A percentile compares a stretch with the other conserved stretches of the same genome.
Conservation (phyloP, 495 filamentous ascomycete genomes). For the Trichocladium antarcticum region DNA sequence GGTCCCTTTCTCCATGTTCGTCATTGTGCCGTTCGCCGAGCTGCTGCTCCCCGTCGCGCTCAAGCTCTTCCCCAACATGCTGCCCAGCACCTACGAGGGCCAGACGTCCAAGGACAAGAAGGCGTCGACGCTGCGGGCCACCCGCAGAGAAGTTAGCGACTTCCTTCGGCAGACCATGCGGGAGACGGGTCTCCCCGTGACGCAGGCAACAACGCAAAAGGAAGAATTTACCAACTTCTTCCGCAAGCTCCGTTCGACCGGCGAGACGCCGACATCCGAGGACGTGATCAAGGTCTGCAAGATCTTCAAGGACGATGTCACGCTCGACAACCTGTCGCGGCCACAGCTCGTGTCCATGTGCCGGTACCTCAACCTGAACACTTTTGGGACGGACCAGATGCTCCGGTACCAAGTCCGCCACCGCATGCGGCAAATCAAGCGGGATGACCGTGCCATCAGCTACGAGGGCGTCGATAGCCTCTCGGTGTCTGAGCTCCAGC, state of each 20-base stretch:
- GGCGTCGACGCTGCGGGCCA: constrained; percentile 67
- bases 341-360: constrained; percentile 96
- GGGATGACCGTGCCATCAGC: constrained; percentile 88
- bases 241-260: constrained; percentile 86
- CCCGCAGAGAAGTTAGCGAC: constrained; percentile 83
- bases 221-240: constrained; percentile 98
- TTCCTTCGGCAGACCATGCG: constrained; percentile 85
- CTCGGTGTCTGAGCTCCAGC: constrained; percentile 86
- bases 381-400: constrained; percentile 92
- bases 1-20: constrained; percentile 91
- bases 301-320: constrained; percentile 97
- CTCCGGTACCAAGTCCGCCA: constrained; percentile 96
- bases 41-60: constrained; percentile 87
- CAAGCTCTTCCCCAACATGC: constrained; percentile 89
- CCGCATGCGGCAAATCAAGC: constrained; percentile 98
- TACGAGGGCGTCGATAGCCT: constrained; percentile 91
- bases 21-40: constrained; percentile 95
- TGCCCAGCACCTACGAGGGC: constrained; percentile 94
- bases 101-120: constrained; percentile 83
- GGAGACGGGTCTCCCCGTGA: constrained; percentile 85
- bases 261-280: constrained; percentile 72
- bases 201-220: constrained; percentile 70
- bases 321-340: constrained; percentile 90
- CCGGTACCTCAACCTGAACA: constrained; percentile 95
- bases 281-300: constrained; percentile 99